Percentiles rank a stretch among this genome's conserved stretches.
Conservation (phyloP, 768 basidiomycete genomes). For the Amanita rubescens region DNA sequence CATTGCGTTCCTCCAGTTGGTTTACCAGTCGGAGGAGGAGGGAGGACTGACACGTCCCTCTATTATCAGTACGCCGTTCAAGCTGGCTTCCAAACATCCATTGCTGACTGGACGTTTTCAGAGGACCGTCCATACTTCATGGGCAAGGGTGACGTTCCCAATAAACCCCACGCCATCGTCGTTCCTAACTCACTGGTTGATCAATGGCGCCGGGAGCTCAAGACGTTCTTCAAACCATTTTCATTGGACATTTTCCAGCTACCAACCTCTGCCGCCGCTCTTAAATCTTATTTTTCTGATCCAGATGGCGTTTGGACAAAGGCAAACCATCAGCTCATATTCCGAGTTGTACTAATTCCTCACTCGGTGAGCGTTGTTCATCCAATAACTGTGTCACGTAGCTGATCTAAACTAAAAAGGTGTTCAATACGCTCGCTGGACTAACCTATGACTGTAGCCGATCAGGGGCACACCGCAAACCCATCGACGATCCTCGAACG, state of each 20-base stretch:
- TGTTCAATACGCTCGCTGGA: neutral
- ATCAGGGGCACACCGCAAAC: neutral
- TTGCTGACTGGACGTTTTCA: neutral
- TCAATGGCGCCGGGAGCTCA: constrained; percentile 17
- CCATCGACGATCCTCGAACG: neutral
- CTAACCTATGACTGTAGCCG: neutral
- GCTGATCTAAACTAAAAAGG: neutral
- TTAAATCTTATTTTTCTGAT: neutral
- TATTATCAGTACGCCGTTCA: too few species aligned
- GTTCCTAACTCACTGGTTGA: constrained; percentile 15
- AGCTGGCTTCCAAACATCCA: too few species aligned
- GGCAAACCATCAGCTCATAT: neutral
- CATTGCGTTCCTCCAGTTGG: neutral
- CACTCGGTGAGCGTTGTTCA: neutral
- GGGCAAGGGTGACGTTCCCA: neutral
- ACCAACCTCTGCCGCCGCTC: neutral
- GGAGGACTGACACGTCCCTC: neutral
- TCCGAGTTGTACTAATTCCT: neutral
- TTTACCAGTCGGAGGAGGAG: neutral
- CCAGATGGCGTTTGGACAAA: neutral
- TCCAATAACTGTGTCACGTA: too few species aligned
- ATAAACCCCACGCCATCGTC: constrained; percentile 16
- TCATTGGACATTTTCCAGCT: neutral
- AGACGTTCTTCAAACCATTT: neutral
- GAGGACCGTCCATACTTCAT: neutral